Evolutionary conservation across 441 rosid species (phyloP).

Genomic region (Brassica balearica): DNA sequence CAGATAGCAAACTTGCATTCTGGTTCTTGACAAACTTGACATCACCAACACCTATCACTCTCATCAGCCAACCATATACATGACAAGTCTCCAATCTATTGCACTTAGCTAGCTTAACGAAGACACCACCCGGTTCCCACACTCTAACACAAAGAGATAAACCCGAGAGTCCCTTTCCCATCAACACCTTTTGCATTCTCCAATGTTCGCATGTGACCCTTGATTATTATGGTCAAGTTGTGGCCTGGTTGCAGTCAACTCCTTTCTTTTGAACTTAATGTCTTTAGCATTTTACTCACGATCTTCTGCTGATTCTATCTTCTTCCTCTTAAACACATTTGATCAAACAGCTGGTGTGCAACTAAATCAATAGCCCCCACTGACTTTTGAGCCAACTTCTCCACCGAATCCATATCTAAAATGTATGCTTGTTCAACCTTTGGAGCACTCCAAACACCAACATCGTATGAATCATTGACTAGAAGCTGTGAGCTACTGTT

Average conservation of each 20-base stretch:
- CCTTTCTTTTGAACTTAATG: background rate
- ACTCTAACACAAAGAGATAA: no score
- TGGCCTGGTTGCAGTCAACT: background rate
- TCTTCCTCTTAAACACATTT: background rate
- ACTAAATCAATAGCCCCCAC: background rate
- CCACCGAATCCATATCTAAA: background rate
- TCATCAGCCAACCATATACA: no score
- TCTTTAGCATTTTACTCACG: background rate
- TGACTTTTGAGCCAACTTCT: background rate
- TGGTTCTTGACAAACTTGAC: no score
- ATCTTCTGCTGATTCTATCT: background rate
- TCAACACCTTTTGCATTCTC: background rate
- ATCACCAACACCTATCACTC: no score
- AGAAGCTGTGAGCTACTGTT: background rate
- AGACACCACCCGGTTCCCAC: no score
- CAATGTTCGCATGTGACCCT: background rate
- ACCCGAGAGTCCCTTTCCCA: background rate
- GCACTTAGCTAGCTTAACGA: no score
- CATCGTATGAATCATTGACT: background rate
- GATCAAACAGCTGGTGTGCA: background rate
- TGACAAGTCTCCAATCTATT: no score
- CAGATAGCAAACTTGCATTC: no score
- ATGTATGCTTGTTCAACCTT: background rate
- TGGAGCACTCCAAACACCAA: background rate
- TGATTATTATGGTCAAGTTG: background rate